These are phyloP conservation scores for Aspergillus fumigatiaffinis DNA, from an alignment of 2,329 filamentous ascomycete genomes.

Conservation along the genomic window DNA sequence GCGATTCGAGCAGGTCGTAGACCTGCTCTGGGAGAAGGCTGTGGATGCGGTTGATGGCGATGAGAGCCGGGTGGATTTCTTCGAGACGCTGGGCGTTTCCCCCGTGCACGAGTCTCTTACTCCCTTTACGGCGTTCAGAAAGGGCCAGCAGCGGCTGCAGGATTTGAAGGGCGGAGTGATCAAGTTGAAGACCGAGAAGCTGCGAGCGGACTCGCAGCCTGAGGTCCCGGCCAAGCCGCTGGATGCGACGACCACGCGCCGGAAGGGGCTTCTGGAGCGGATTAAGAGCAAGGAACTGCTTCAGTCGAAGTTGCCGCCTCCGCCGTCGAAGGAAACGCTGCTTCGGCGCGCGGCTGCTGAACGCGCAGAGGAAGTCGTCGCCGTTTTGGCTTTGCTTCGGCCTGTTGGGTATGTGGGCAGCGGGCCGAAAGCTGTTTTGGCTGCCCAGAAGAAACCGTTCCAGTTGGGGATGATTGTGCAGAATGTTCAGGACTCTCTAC, in stretches of 20 bases:
- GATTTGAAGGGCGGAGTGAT: constrained; percentile 39
- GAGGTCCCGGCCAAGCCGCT: constrained; percentile 19
- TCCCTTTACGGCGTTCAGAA: constrained; percentile 31
- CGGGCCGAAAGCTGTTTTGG: constrained; percentile 25
- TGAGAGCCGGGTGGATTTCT: constrained; percentile 30
- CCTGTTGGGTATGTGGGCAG: constrained; percentile 32
- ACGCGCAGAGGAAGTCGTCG: constrained; percentile 64
- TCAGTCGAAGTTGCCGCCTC: constrained; percentile 45
- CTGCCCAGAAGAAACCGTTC: constrained; percentile 58
- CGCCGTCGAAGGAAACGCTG: constrained; percentile 52
- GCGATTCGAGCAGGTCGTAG: constrained; percentile 48
- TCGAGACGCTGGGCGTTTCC: constrained; percentile 29
- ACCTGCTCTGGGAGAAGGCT: constrained; percentile 44
- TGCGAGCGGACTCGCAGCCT: constrained; percentile 19
- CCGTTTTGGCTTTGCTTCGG: constrained; percentile 62
- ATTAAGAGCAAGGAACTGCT: constrained; percentile 64
- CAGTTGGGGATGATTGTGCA: constrained; percentile 60
- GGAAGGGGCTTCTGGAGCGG: constrained; percentile 68
- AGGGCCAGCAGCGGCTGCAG: constrained; percentile 40
- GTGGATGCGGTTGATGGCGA: constrained; percentile 29
- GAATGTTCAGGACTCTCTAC: constrained; percentile 65
- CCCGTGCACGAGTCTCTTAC: constrained; percentile 36
- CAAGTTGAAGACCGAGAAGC: constrained; percentile 32
- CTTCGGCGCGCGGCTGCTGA: constrained; percentile 63
- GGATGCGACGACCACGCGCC: constrained; percentile 30